Evolutionary conservation across 2,329 filamentous ascomycete genomes (phyloP), one percentile per base, ranked within the genome.

Genomic region (Penicillium sp.): DNA sequence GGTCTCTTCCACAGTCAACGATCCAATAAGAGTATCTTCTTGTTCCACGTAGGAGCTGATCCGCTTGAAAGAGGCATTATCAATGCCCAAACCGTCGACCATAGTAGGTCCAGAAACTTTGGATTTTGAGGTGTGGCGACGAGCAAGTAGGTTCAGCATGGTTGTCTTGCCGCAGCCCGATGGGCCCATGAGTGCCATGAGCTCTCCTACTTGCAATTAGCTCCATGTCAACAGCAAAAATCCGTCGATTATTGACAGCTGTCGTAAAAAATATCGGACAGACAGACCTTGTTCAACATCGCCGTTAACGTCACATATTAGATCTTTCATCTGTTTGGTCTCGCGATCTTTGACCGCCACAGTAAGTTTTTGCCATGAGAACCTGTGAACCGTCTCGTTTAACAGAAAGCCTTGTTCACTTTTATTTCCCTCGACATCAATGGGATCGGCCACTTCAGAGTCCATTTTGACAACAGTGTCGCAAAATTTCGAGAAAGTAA

Each of bases 11-110:
- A 93, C 89, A 0, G 90, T 95, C 61, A 95, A 77, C 0, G 87
- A 87, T 4, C 90, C 91, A 51, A 93, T 88, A 12, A 95, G 79
- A 1, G 89, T 87, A 76, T 96, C 91, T 62, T 95, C 90, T 70
- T 96, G 91, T 75, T 96, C 91, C 21, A 95, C 91, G 66, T 91
- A 95, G 47, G 84, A 84, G 55, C 83, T 87, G 50, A 93, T 78
- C 48, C 82, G 78, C 18, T 84, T 83, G 63, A 93, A 87, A 0
- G 76, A 75, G 7, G 77, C 69, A 7, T 77, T 71, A 1, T 83
- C 79, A 3, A 84, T 73, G 3, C 72, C 65, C 2, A 66, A 68
- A 28, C 88, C 88, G 69, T 94, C 91, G 62, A 90, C 78, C 55
- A 82, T 77, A 14, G 85, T 76, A 3, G 76, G 69, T 16, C 83